Evolutionary conservation across 169 alveolate genomes (phyloP).

Genomic region (Plasmodium adleri): DNA sequence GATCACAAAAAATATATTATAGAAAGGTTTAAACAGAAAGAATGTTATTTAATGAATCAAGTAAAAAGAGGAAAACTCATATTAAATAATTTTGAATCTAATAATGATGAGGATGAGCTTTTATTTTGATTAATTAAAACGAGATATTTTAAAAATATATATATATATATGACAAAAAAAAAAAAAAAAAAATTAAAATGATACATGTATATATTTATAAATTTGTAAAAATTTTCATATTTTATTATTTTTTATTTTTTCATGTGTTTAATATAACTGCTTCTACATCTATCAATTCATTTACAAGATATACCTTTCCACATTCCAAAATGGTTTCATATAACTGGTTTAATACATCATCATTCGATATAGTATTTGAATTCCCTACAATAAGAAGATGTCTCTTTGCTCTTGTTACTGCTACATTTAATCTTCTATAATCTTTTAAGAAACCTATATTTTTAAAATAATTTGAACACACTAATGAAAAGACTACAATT

Average conservation of each 20-base stretch:
- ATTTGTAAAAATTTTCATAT: too few relatives aligned
- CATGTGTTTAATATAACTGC: not conserved
- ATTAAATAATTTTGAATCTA: constrained; percentile 55
- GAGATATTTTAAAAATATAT: not conserved
- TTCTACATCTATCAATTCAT: constrained; percentile 61
- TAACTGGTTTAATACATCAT: constrained; percentile 39
- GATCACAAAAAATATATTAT: constrained; percentile 60
- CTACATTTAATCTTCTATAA: constrained; percentile 90
- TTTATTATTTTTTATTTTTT: too few relatives aligned
- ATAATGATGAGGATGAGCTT: constrained; percentile 55
- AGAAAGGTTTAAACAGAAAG: constrained; percentile 55
- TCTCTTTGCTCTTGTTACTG: constrained; percentile 89
- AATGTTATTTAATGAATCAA: constrained; percentile 45
- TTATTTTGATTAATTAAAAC: constrained; percentile 17
- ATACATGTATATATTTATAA: too few relatives aligned
- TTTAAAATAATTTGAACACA: constrained; percentile 72
- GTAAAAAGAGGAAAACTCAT: constrained; percentile 70
- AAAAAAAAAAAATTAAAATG: not conserved
- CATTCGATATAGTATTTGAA: constrained; percentile 79
- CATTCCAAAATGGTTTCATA: constrained; percentile 42
- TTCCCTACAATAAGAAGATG: constrained; percentile 87
- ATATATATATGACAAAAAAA: not conserved
- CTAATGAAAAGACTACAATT: constrained; percentile 70
- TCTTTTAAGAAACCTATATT: constrained; percentile 87
- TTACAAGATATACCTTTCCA: constrained; percentile 60